Base-by-base conservation (phyloP, 2,329 filamentous ascomycete genomes). In the Paecilomyces fulvus region DNA sequence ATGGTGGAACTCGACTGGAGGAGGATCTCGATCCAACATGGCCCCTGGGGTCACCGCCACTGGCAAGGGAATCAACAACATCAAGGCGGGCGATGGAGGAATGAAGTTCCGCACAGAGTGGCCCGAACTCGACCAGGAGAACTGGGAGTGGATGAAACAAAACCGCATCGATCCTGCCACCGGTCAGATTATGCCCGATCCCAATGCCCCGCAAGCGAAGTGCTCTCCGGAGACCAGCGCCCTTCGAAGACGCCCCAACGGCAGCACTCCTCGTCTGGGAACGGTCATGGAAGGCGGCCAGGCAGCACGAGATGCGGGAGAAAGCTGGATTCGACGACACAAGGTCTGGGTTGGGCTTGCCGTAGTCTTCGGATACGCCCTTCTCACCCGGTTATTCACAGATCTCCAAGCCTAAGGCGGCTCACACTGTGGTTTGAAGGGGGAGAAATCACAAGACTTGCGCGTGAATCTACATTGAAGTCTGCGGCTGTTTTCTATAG, bases 1-100 rank as follows among this genome's bases (percentile, higher is more conserved):
- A 55, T 99, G 94, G 94, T 97, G 92, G 92, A 99, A 99, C 75
- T 89, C 86, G 31, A 97, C 92, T 0, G 92, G 92, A 46, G 91
- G 90, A 54, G 92, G 92, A 7, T 88, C 87, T 2, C 83, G 86
- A 59, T 69, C 74, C 30, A 75, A 73, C 51, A 73, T 74, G 2
- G 72, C 78, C 2, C 69, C 76, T 1, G 78, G 78, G 3, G 72
- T 80, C 14, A 84, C 81, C 59, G 71, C 76, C 21, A 80, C 75
- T 50, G 70, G 79, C 56, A 90, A 86, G 70, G 90, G 89, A 9
- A 90, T 95, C 60, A 86, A 83, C 30, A 83, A 83, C 49, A 82
- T 96, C 67, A 95, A 92, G 73, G 88, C 88, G 2, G 94, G 94
- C 21, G 94, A 99, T 68, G 92, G 92, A 11, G 94, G 94, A 3